phyloP scores from a whole-genome alignment of 768 basidiomycete species.

The Tylopilus plumbeoviolaceoides region DNA sequence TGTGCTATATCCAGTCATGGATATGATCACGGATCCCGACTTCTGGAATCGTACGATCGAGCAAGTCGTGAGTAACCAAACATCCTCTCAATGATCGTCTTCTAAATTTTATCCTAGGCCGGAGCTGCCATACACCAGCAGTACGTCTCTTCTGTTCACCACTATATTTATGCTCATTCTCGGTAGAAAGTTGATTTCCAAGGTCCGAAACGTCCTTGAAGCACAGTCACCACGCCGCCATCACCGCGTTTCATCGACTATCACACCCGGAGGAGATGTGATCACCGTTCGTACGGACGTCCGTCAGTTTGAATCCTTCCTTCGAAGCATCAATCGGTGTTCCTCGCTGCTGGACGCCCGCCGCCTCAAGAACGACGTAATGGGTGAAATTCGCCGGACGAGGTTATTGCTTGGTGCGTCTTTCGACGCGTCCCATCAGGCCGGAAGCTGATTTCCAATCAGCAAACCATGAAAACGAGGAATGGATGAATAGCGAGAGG shows the following conservation, averaged over 20 bases:
- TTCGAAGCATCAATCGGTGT: slow-evolving; percentile 77
- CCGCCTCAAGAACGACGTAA: slow-evolving; percentile 86
- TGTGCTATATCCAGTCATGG: slow-evolving; percentile 82
- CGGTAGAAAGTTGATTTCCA: slow-evolving; percentile 74
- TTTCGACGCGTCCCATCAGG: background rate
- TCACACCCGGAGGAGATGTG: slow-evolving; percentile 49
- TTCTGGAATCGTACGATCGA: slow-evolving; percentile 96
- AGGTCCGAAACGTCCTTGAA: slow-evolving; percentile 81
- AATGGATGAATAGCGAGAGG: slow-evolving; percentile 83
- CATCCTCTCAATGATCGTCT: background rate
- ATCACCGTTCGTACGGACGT: slow-evolving; percentile 81
- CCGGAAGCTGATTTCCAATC: slow-evolving; percentile 1
- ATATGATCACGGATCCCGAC: slow-evolving; percentile 92
- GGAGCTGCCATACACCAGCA: slow-evolving; percentile 69
- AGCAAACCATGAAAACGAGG: slow-evolving; percentile 86
- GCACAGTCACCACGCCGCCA: slow-evolving; percentile 64
- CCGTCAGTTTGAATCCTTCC: slow-evolving; percentile 87
- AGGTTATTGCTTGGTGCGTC: slow-evolving; percentile 62
- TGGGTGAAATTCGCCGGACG: slow-evolving; percentile 85
- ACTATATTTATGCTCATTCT: slow-evolving; percentile 1
- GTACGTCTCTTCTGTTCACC: slow-evolving; percentile 31
- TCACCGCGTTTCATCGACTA: slow-evolving; percentile 37
- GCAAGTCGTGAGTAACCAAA: slow-evolving; percentile 66
- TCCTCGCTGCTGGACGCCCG: slow-evolving; percentile 86
- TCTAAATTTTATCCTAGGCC: slow-evolving; percentile 38